phyloP scores from a whole-genome alignment of 805 yeast species.

The Wickerhamomyces rabaulensis region DNA sequence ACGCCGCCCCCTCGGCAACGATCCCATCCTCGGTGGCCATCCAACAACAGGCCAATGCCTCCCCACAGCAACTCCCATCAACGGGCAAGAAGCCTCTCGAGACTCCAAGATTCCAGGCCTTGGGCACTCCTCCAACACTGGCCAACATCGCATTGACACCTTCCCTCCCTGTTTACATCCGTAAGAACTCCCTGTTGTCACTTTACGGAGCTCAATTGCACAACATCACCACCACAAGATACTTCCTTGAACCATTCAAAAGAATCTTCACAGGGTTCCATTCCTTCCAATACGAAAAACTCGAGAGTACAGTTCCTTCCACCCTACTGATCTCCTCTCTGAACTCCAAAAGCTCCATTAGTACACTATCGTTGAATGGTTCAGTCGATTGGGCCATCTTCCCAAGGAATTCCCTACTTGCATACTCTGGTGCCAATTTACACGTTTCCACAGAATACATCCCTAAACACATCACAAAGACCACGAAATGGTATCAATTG shows the following conservation, averaged over 20 bases:
- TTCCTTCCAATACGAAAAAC: conserved; percentile 39
- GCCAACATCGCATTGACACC: conserved; percentile 51
- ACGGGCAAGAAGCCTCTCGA: conserved; percentile 1
- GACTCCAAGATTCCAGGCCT: conserved; percentile 31
- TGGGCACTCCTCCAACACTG: conserved; percentile 46
- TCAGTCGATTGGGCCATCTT: conserved; percentile 58
- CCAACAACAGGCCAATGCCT: neutral
- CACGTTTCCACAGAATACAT: conserved; percentile 30
- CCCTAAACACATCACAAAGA: conserved; percentile 32
- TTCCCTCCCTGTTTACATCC: conserved; percentile 47
- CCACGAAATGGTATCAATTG: conserved; percentile 19
- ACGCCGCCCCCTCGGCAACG: conserved; percentile 1
- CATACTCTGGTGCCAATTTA: conserved; percentile 49
- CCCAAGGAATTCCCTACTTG: conserved; percentile 41
- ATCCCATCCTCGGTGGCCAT: neutral
- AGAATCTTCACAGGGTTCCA: conserved; percentile 41
- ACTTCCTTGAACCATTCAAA: conserved; percentile 31
- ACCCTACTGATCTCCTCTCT: conserved; percentile 11
- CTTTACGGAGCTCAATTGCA: conserved; percentile 31
- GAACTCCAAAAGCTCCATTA: conserved; percentile 22
- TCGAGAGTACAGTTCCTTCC: conserved; percentile 31
- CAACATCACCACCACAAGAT: conserved; percentile 10
- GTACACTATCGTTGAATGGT: conserved; percentile 45
- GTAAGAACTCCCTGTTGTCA: conserved; percentile 45
- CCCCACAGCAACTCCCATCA: neutral